Evolutionary conservation across 2,329 filamentous ascomycete species (phyloP).

Genomic region (Penicillium capsulatum): DNA sequence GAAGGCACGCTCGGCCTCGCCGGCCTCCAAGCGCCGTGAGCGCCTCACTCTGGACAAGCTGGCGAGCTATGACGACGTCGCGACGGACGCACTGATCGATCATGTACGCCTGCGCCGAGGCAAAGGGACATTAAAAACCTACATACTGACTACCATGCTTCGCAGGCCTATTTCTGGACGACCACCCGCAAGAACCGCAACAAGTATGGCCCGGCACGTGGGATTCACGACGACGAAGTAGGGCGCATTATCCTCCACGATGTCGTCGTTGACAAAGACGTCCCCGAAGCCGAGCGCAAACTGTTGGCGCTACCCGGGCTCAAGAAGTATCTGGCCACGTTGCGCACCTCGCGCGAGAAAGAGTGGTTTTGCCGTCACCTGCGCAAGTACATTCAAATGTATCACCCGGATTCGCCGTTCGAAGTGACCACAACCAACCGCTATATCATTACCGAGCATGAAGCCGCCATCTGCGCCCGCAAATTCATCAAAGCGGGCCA

Average conservation of each 20-base stretch:
- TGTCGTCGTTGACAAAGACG: constrained; percentile 70
- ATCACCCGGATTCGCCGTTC: constrained; percentile 88
- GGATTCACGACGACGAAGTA: constrained; percentile 64
- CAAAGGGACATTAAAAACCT: not conserved
- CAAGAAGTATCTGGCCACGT: constrained; percentile 61
- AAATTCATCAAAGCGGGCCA: constrained; percentile 75
- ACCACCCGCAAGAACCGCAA: constrained; percentile 89
- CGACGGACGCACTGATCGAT: constrained; percentile 92
- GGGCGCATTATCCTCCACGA: constrained; percentile 58
- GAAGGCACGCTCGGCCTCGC: constrained; percentile 27
- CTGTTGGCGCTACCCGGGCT: constrained; percentile 70
- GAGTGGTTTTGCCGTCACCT: constrained; percentile 83
- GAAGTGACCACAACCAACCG: constrained; percentile 92
- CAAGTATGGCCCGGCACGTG: constrained; percentile 79
- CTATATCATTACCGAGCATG: constrained; percentile 85
- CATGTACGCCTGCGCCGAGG: constrained; percentile 59
- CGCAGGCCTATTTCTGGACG: constrained; percentile 91
- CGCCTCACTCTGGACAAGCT: constrained; percentile 81
- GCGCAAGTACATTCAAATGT: constrained; percentile 86
- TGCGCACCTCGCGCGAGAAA: constrained; percentile 73
- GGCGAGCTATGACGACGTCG: constrained; percentile 88
- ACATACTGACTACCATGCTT: constrained; percentile 19
- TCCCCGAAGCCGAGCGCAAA: constrained; percentile 64
- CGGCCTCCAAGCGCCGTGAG: constrained; percentile 50
- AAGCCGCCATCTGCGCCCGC: constrained; percentile 81